These are phyloP conservation scores for Chrysopogon serrulatus DNA, from an alignment of 176 grass and related monocot genomes.

Conservation along the genomic window DNA sequence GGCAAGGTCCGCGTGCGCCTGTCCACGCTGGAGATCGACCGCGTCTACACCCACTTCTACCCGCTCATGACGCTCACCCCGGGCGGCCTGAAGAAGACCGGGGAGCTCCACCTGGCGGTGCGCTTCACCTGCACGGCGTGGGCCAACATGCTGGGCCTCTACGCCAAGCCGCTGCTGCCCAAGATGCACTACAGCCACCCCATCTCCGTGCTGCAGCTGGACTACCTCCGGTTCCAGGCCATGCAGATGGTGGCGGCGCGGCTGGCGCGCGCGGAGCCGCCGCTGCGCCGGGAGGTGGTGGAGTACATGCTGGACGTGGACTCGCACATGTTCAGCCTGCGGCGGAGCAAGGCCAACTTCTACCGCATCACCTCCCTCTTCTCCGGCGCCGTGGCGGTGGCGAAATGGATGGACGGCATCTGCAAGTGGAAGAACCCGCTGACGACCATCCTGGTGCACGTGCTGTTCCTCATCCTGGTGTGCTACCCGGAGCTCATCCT, in stretches of 20 bases:
- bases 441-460: constrained; percentile 67
- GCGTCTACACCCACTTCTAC: constrained; percentile 67
- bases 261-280: constrained; percentile 46
- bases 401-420: constrained; percentile 52
- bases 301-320: constrained; percentile 90
- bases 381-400: constrained; percentile 27
- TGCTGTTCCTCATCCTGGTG: constrained; percentile 62
- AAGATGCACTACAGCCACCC: constrained; percentile 80
- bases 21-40: constrained; percentile 44
- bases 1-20: constrained; percentile 76
- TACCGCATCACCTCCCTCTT: constrained; percentile 42
- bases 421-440: constrained; percentile 74
- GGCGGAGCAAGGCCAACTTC: constrained; percentile 81
- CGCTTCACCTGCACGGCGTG: constrained; percentile 79
- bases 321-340: constrained; percentile 77
- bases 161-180: constrained; percentile 53
- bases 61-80: constrained; percentile 43
- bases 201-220: constrained; percentile 51
- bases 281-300: constrained; percentile 64
- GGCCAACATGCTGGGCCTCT: constrained; percentile 65
- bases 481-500: constrained; percentile 86
- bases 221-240: constrained; percentile 48
- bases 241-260: constrained; percentile 53
- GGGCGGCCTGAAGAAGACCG: constrained; percentile 59
- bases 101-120: constrained; percentile 69